Percentiles rank a stretch among this genome's conserved stretches.
Conservation (phyloP, 139 green algal species). For the Desmodesmus armatus region DNA sequence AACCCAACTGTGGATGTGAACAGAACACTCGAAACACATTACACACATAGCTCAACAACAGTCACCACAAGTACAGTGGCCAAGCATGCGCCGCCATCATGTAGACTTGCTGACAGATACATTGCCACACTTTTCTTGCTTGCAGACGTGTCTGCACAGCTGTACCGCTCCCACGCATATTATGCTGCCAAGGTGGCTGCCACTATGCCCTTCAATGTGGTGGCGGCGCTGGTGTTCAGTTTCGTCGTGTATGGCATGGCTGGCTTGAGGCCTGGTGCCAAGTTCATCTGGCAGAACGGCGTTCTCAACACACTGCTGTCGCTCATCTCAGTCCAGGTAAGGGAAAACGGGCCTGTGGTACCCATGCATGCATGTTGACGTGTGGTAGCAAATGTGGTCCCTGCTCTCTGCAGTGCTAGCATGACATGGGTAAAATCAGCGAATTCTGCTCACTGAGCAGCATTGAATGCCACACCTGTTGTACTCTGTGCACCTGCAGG, state of each 20-base stretch:
- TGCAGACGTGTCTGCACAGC: constrained; percentile 43
- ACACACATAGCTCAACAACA: too few relatives aligned
- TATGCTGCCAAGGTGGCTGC: constrained; percentile 51
- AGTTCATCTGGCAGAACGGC: constrained; percentile 10
- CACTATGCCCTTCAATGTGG: constrained; percentile 52
- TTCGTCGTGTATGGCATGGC: constrained; percentile 58
- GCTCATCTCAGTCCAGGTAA: constrained; percentile 38
- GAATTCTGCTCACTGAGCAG: background rate
- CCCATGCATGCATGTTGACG: background rate
- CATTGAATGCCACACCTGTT: background rate
- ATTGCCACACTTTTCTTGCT: too few relatives aligned
- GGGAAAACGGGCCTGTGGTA: background rate
- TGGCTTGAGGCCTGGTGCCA: background rate
- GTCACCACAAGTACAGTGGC: too few relatives aligned
- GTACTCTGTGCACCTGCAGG: background rate
- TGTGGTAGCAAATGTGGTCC: background rate
- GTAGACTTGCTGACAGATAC: too few relatives aligned
- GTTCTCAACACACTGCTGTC: constrained; percentile 18
- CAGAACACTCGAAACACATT: too few relatives aligned
- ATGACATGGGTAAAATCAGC: background rate
- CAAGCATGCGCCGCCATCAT: too few relatives aligned
- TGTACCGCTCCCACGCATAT: constrained; percentile 58
- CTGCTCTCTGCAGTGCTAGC: background rate
- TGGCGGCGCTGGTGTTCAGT: constrained; percentile 51
- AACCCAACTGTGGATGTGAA: too few relatives aligned